Evolutionary conservation across 148 eudicot species (phyloP).

Genomic region (Vaccinium macrocarpon): DNA sequence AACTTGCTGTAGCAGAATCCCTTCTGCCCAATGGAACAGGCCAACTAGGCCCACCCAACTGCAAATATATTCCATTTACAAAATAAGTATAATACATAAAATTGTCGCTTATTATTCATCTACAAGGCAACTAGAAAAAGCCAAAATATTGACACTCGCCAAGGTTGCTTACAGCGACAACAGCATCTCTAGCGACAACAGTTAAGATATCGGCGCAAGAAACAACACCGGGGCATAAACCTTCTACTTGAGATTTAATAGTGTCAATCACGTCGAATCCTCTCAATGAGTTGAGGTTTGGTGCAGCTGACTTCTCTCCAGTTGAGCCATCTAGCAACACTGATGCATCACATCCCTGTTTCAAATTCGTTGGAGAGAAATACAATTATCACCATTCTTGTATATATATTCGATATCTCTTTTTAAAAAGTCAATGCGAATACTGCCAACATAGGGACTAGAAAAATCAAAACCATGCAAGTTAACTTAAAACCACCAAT

Average conservation of each 20-base stretch:
- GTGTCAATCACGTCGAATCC: slow-evolving; percentile 62
- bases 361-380: neutral
- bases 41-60: slow-evolving; percentile 57
- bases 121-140: neutral
- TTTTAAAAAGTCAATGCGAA: neutral
- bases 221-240: slow-evolving; percentile 45
- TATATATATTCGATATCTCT: neutral
- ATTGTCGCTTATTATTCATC: neutral
- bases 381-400: neutral
- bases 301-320: slow-evolving; percentile 50
- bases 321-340: slow-evolving; percentile 52
- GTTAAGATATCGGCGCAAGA: slow-evolving; percentile 73
- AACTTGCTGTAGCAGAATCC: slow-evolving; percentile 50
- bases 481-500: too few relatives aligned
- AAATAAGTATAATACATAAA: neutral
- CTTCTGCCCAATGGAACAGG: slow-evolving; percentile 45
- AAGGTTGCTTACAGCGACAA: slow-evolving; percentile 38
- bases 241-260: slow-evolving; percentile 54
- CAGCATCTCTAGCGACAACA: slow-evolving; percentile 54
- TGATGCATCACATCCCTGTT: slow-evolving; percentile 71
- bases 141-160: too few relatives aligned
- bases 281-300: slow-evolving; percentile 50
- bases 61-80: neutral
- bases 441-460: neutral
- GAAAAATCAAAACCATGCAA: neutral